phyloP scores from a whole-genome alignment of 257 asterid species.

The Solanum clarkiae region DNA sequence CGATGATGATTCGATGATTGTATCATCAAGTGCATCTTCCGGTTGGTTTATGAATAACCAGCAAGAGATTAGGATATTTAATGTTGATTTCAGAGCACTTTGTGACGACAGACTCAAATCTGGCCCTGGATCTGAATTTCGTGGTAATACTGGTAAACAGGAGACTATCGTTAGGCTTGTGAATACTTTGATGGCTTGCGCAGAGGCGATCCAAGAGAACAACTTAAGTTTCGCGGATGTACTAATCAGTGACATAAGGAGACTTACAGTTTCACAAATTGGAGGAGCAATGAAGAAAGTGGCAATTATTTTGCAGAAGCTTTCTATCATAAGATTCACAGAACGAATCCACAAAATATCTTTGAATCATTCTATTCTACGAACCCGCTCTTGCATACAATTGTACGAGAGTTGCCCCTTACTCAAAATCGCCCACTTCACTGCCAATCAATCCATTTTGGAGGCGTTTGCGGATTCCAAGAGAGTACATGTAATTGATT shows the following conservation, averaged over 20 bases:
- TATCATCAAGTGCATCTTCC: background rate
- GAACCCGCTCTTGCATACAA: background rate
- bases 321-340: background rate
- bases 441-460: background rate
- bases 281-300: background rate
- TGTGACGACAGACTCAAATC: too few relatives aligned
- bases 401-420: background rate
- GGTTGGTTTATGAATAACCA: background rate
- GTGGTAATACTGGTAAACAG: background rate
- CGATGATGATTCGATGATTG: background rate
- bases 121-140: background rate
- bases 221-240: background rate
- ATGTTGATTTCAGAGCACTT: background rate
- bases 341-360: background rate
- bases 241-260: background rate
- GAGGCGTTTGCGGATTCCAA: background rate
- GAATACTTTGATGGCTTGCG: background rate
- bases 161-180: background rate
- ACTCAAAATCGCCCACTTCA: accelerated
- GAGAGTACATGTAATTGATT: background rate
- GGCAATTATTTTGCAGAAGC: background rate
- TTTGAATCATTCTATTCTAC: background rate
- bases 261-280: background rate
- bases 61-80: background rate
- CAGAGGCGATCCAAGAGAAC: background rate